Evolutionary conservation across 495 filamentous ascomycete species (phyloP).

Genomic region (Amniculicola lignicola): DNA sequence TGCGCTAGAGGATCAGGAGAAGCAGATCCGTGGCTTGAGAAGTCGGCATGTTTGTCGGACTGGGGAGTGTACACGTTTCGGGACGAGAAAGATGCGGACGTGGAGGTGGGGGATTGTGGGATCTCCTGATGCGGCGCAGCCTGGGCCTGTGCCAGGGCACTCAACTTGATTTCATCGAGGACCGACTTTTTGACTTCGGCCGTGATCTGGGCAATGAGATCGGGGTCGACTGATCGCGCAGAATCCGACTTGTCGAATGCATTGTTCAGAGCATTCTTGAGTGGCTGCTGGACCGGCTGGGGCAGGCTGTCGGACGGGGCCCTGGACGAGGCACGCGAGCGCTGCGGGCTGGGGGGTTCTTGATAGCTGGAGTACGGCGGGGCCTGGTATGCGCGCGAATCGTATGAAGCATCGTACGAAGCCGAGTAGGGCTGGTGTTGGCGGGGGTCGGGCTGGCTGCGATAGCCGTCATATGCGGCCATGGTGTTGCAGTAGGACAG

Average conservation of each 20-base stretch:
- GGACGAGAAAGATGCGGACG: slow-evolving; percentile 32
- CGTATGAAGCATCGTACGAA: slow-evolving; percentile 24
- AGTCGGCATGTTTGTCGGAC: slow-evolving; percentile 32
- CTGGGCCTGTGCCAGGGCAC: slow-evolving; percentile 20
- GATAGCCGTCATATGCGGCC: slow-evolving; percentile 34
- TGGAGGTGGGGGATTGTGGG: slow-evolving; percentile 31
- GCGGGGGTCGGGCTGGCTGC: slow-evolving; percentile 26
- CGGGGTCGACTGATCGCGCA: slow-evolving; percentile 39
- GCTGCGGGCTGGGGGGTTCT: slow-evolving; percentile 22
- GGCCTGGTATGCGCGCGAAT: slow-evolving; percentile 16
- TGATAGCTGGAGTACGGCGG: slow-evolving; percentile 3
- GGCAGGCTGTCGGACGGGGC: slow-evolving; percentile 26
- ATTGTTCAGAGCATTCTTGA: slow-evolving; percentile 41
- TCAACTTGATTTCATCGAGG: slow-evolving; percentile 36
- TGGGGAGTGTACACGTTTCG: slow-evolving; percentile 48
- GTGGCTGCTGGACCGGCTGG: slow-evolving; percentile 35
- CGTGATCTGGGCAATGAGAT: slow-evolving; percentile 41
- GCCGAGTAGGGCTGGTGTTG: slow-evolving; percentile 16
- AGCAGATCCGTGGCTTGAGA: slow-evolving; percentile 27
- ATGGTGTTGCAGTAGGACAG: slow-evolving; percentile 15
- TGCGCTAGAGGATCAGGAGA: slow-evolving; percentile 27
- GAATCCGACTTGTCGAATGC: slow-evolving; percentile 41
- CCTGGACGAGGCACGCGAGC: slow-evolving; percentile 35
- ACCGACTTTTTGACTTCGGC: slow-evolving; percentile 39
- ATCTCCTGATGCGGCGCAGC: slow-evolving; percentile 28